Base-by-base conservation (phyloP, 495 filamentous ascomycete genomes). In the Margaritispora aquatica region DNA sequence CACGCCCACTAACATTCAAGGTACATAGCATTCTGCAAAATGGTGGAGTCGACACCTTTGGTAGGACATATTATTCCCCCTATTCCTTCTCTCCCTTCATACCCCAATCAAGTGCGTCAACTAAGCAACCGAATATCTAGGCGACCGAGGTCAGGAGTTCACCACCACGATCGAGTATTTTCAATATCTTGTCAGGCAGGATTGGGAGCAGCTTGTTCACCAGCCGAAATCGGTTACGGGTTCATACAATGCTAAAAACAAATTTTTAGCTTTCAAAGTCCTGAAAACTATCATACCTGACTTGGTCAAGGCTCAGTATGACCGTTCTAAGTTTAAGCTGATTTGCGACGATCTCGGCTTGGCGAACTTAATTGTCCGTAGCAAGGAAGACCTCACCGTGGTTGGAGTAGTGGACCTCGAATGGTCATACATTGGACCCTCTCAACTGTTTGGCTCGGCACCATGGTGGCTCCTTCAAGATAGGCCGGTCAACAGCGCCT, bases 341-440 rank as follows among this genome's bases (percentile, higher is more conserved):
- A 69, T 75, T 31, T 73, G 70, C 56, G 68, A 75, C 51, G 70
- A 74, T 58, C 59, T 74, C 24, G 65, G 71, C 55, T 50, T 68
- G 27, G 68, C 70, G 20, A 75, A 75, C 55, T 11, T 75, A 55
- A 70, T 74, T 55, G 66, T 75, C 21, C 51, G 61, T 10, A 56
- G 66, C 56, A 38, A 38, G n/a, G 41, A 53, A 29, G 66, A 46
- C 23, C 61, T 70, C 56, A 70, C 69, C 21, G 55, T 75, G 47
- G 61, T 72, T 46, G 71, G 69, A 51, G 62, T 75, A 1, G 55
- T 75, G 1, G 73, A 73, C 51, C 63, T 71, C 2, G 73, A 74
- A 55, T 75, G 67, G 68, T 63, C 64, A 31, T 74, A 75, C 41
- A 62, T 65, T 20, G 69, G 70, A 48, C 71, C 73, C 0, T 68